A percentile compares a stretch with the other conserved stretches of the same genome.
Evolutionary conservation across 139 green algal genomes (phyloP).

Genomic region (Picochlorum sp.): DNA sequence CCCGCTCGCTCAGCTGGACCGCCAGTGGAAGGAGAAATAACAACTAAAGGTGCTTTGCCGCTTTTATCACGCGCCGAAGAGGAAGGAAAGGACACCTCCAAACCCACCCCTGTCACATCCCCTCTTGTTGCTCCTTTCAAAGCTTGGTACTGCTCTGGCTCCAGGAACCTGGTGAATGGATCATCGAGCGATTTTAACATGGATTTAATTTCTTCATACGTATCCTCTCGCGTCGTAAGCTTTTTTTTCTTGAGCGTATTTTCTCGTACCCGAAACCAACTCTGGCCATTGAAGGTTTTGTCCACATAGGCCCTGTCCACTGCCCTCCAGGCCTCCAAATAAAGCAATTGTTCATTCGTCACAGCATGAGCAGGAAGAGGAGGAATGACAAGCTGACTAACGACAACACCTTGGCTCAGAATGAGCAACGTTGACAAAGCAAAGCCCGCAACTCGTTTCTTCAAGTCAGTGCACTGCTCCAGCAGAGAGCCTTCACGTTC

Average conservation of each 20-base stretch:
- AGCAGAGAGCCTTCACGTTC: too few relatives aligned
- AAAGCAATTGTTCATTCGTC: conserved; percentile 88
- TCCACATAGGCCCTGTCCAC: conserved; percentile 95
- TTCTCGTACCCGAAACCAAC: conserved; percentile 83
- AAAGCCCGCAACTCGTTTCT: too few relatives aligned
- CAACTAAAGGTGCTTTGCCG: conserved; percentile 17
- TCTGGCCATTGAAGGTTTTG: conserved; percentile 93
- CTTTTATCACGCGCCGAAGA: background rate
- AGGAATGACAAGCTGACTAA: background rate
- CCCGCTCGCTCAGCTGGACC: conserved; percentile 82
- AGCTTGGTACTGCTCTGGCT: conserved; percentile 58
- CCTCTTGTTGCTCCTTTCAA: conserved; percentile 48
- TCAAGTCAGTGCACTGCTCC: too few relatives aligned
- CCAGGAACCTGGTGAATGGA: conserved; percentile 93
- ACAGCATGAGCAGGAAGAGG: conserved; percentile 43
- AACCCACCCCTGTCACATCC: conserved; percentile 62
- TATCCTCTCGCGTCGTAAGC: conserved; percentile 59
- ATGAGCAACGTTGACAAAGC: background rate
- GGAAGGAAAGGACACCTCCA: conserved; percentile 55
- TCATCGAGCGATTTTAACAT: conserved; percentile 78
- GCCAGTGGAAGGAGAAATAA: conserved; percentile 70
- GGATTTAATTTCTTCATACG: conserved; percentile 76
- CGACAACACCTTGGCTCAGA: background rate
- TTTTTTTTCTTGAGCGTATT: conserved; percentile 51
- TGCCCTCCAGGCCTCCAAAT: conserved; percentile 89